Evolutionary conservation across 345 rosid species (phyloP), one percentile per base, ranked within the genome.

Genomic region (Bruguiera gymnorhiza): DNA sequence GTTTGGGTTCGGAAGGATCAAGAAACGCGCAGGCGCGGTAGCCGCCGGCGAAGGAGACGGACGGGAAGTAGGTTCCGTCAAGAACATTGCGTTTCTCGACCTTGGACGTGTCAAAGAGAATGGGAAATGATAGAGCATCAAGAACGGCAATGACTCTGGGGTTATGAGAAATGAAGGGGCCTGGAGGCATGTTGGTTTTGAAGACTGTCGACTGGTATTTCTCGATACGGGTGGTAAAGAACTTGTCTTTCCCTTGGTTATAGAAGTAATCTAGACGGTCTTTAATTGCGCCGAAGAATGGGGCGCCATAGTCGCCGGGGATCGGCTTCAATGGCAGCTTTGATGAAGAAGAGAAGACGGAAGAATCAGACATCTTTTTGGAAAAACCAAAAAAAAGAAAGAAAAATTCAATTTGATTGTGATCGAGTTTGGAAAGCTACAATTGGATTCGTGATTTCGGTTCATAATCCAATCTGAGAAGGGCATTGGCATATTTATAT

Each of bases 241-340:
- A 85, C 30, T 78, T 48, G n/a, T 80, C 83, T 31, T 7, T 9
- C 9, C 88, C 86, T 75, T 85, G 79, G 69, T 72, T 23, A 79
- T 85, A 85, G 75, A 85, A 85, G 79, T 75, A 85, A 16, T 81
- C 80, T 36, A 74, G 73, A 24, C 88, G 88, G 50, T 85, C 88
- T 48, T 50, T 71, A 7, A 85, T 26, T 1, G 85, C 68, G 0
- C 88, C 85, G 2, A 83, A 64, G 68, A 83, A 68, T 0, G 78
- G 81, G 39, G 26, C 2, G 73, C 86, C 88, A 53, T 65, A 79
- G 65, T 61, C 36, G 6, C 85, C 88, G 4, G 86, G 88, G 51
- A 85, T 71, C 57, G 74, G 75, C 52, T 75, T 75, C 67, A 61
- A 16, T 10, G 72, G 31, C 18, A 39, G 48, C 16, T 11, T 34